Percentiles rank a stretch among this genome's conserved stretches.
phyloP scores from a whole-genome alignment of 2,329 filamentous ascomycete genomes.

The Aspergillus novoparasiticus region DNA sequence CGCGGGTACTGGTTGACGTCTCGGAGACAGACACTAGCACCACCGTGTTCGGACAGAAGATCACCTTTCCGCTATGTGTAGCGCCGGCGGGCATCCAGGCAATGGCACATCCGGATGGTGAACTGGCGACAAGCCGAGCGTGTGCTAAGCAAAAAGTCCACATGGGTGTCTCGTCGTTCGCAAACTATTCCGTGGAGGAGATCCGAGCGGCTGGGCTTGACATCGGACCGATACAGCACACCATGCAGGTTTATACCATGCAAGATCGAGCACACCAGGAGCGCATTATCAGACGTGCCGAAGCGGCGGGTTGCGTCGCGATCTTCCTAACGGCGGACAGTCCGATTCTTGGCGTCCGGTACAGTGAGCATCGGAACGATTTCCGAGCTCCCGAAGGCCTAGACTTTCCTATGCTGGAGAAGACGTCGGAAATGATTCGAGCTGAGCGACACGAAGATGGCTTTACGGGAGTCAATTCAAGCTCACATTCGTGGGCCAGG shows the following conservation, averaged over 20 bases:
- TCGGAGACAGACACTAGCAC: conserved; percentile 47
- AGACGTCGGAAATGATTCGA: conserved; percentile 26
- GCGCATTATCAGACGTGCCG: conserved; percentile 31
- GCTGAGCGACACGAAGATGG: conserved; percentile 26
- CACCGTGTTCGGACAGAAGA: conserved; percentile 45
- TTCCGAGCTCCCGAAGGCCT: conserved; percentile 51
- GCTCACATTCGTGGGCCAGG: conserved; percentile 47
- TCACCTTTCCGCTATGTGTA: conserved; percentile 56
- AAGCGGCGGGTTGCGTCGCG: conserved; percentile 47
- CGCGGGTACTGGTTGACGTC: conserved; percentile 47
- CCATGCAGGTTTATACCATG: conserved; percentile 31
- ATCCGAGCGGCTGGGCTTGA: conserved; percentile 40
- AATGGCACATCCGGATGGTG: conserved; percentile 56
- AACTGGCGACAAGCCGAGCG: conserved; percentile 53
- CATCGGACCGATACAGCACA: conserved; percentile 22
- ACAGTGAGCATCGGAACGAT: conserved; percentile 56
- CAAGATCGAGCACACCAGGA: conserved; percentile 27
- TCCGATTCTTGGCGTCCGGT: conserved; percentile 55
- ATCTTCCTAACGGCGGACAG: conserved; percentile 59
- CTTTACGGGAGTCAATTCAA: conserved; percentile 25
- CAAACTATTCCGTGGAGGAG: conserved; percentile 50
- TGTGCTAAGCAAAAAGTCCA: conserved; percentile 44
- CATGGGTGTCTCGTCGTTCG: conserved; percentile 54
- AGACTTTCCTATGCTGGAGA: conserved; percentile 40
- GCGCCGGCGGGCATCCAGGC: conserved; percentile 56